Evolutionary conservation across 164 flowering plant species (phyloP).

Genomic region (Piper longum): DNA sequence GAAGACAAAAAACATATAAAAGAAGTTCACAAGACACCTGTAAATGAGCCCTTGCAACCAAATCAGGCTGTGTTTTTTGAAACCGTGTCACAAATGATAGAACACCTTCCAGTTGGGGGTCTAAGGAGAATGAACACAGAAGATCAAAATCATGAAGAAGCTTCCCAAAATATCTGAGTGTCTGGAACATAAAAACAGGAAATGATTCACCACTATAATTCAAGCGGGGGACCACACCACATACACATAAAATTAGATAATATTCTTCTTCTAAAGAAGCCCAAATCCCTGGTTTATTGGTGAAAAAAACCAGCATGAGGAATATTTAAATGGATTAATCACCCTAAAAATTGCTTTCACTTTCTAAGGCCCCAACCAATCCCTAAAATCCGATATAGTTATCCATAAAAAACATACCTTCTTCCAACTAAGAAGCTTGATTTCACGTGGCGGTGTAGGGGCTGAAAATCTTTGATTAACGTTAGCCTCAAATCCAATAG

Average conservation of each 20-base stretch:
- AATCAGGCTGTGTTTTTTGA: slow-evolving; percentile 79
- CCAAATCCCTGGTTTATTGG: too few relatives aligned
- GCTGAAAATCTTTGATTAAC: slow-evolving; percentile 72
- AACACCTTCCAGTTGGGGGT: slow-evolving; percentile 44
- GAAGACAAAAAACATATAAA: neutral
- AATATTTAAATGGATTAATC: too few relatives aligned
- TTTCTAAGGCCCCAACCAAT: too few relatives aligned
- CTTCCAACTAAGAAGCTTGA: slow-evolving; percentile 67
- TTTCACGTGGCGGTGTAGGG: slow-evolving; percentile 90
- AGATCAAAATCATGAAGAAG: slow-evolving; percentile 72
- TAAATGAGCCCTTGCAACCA: slow-evolving; percentile 91
- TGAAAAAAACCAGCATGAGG: too few relatives aligned
- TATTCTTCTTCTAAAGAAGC: too few relatives aligned
- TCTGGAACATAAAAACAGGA: slow-evolving; percentile 30
- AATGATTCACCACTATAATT: neutral
- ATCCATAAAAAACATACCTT: slow-evolving; percentile 30
- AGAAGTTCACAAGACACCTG: slow-evolving; percentile 39
- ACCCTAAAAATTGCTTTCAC: too few relatives aligned
- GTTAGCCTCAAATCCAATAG: slow-evolving; percentile 85
- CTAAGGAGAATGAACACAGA: slow-evolving; percentile 62
- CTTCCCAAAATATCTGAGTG: slow-evolving; percentile 70
- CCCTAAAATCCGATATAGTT: neutral
- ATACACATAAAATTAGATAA: too few relatives aligned
- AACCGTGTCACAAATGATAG: slow-evolving; percentile 67
- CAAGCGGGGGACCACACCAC: too few relatives aligned